Evolutionary conservation across 2,329 filamentous ascomycete genomes (phyloP).

Genomic region (Erysiphe neolycopersici): DNA sequence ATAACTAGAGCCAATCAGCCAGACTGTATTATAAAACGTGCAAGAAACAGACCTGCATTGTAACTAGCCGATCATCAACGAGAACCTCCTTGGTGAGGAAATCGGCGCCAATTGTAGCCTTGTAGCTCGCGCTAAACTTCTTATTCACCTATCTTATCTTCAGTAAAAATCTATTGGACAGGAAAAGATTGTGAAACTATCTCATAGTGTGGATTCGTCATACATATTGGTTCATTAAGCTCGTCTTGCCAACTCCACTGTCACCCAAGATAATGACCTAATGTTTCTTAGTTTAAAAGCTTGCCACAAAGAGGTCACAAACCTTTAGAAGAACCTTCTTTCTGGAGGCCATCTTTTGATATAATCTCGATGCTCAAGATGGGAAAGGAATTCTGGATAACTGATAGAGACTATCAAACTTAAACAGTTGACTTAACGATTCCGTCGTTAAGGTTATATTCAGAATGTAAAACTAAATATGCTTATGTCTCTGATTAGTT

Average conservation of each 20-base stretch:
- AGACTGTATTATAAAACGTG: not conserved
- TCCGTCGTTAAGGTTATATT: too few species aligned
- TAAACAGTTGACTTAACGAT: too few species aligned
- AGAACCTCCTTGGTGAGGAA: slow-evolving; percentile 96
- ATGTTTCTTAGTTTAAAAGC: not conserved
- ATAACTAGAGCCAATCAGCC: slow-evolving; percentile 38
- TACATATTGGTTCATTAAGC: slow-evolving; percentile 99
- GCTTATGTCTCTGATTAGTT: too few species aligned
- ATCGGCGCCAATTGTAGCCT: slow-evolving; percentile 95
- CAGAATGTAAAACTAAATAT: too few species aligned
- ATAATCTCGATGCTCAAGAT: too few species aligned
- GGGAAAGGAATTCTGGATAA: too few species aligned
- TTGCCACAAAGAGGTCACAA: slow-evolving; percentile 4
- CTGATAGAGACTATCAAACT: too few species aligned
- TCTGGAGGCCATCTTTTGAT: slow-evolving; percentile 23
- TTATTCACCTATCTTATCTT: slow-evolving; percentile 61
- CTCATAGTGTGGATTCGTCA: slow-evolving; percentile 13
- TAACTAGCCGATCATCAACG: slow-evolving; percentile 89
- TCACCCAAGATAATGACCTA: slow-evolving; percentile 98
- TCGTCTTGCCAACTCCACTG: slow-evolving; percentile 97
- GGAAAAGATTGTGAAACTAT: not conserved
- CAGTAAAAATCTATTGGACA: too few species aligned
- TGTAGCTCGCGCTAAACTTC: slow-evolving; percentile 99
- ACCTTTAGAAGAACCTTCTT: slow-evolving; percentile 48
- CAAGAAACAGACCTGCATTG: slow-evolving; percentile 53